Base-by-base conservation (phyloP, 441 rosid genomes). In the Flueggea neowawraea region DNA sequence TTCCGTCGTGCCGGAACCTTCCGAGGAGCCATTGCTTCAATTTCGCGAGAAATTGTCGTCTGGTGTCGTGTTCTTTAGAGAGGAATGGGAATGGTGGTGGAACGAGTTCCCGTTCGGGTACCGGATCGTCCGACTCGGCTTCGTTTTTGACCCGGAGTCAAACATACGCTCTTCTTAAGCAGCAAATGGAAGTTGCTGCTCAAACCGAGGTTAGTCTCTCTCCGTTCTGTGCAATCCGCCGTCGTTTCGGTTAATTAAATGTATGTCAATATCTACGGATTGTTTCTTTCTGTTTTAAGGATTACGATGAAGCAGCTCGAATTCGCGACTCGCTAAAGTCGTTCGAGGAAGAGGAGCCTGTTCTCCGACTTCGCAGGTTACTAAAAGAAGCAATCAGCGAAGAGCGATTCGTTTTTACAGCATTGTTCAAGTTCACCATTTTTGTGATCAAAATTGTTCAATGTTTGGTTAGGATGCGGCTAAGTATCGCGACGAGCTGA, bases 231-330 rank as follows among this genome's bases (percentile, higher is more conserved):
- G 28, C 28, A 22, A 22, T 22, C 28, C 28, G 28, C 28, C 28
- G 28, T 22, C 28, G 28, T 22, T 22, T 22, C 28, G 28, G 28
- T 22, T 22, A 22, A 22, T 22, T 22, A 22, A 22, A 22, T 22
- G 28, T 22, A 22, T 22, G 28, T 22, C 28, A 22, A 22, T 0
- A 22, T 22, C 28, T 22, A 22, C 28, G 28, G 28, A 22, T 22
- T 22, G 1, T 22, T 22, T 22, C 28, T 22, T 22, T 22, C 28
- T 22, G 28, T 22, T 22, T 22, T 22, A 22, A 85, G 91, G 79
- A 84, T 64, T 88, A 88, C 49, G 69, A 85, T 72, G 95, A 79
- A 70, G 95, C 95, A 52, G 91, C 91, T 4, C 78, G 88, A 64
- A 71, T 88, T 56, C 86, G 89, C 3, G 88, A 82, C 64, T 82